Base-by-base conservation (phyloP, 108 stramenopile species). In the Pseudonitzschia multiseries region DNA sequence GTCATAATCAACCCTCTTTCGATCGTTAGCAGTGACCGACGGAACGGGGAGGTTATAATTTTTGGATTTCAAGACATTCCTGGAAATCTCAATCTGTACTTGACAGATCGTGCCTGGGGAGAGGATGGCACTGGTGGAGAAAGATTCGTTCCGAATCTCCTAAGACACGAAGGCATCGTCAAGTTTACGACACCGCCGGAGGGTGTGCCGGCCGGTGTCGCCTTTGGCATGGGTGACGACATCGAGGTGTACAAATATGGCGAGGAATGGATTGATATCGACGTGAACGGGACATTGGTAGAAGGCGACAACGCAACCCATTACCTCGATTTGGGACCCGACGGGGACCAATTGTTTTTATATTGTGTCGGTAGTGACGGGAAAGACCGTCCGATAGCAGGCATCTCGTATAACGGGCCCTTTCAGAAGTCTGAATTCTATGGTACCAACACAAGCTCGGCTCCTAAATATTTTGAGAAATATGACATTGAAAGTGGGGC, bases 61-160 rank as follows among this genome's bases (percentile, higher is more conserved):
- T 70, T 86, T 36, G 57, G 80, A 0, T 67, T 89, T 56, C 71
- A 57, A n/a, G 78, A 84, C 59, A 51, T 89, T 26, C 84, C 87
- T 0, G 79, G 62, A 17, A 64, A 69, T 22, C 33, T 79, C 21
- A 48, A 48, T 17, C 33, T 89, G 24, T 85, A 79, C 56, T 27
- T 88, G 66, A 88, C 87, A 36, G 84, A 88, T 65, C 75, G 83
- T 65, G 82, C 82, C 9, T 88, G 84, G 84, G 76, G 71, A 22
- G 29, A 21, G 10, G 17, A 15, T 17, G 27, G 15, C 26, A 59
- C 22, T 59, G 50, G 20, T n/a, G 36, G 36, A 36, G 36, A 36
- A 36, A 15, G 24, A 54, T 59, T 59, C 24, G 84, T 79, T 21
- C 68, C 29, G 0, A 41, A 40, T 12, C 76, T 81, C 68, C 31